phyloP scores from a whole-genome alignment of 257 asterid species.

The Gardenia jasminoides region DNA sequence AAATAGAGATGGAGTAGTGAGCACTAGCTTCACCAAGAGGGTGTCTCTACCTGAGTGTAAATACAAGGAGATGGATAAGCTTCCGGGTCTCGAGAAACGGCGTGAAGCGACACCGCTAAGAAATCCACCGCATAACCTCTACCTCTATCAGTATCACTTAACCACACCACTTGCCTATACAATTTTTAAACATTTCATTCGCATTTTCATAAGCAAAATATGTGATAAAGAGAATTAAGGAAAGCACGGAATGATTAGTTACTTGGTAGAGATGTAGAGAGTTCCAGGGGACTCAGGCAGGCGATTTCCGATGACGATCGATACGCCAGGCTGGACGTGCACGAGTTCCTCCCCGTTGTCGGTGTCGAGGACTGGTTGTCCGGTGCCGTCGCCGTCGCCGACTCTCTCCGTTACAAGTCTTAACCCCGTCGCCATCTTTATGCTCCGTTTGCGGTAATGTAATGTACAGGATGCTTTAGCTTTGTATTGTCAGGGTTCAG shows the following conservation, averaged over 20 bases:
- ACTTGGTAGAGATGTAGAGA: constrained; percentile 83
- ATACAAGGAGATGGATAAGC: constrained; percentile 81
- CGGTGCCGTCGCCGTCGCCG: constrained; percentile 58
- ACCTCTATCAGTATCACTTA: constrained; percentile 68
- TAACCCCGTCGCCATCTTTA: constrained; percentile 60
- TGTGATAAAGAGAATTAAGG: neutral
- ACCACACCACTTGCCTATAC: constrained; percentile 87
- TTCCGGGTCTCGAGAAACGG: constrained; percentile 90
- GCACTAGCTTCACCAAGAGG: neutral
- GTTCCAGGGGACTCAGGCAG: constrained; percentile 71
- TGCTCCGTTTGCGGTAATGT: neutral
- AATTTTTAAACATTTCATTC: constrained; percentile 10
- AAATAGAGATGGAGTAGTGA: neutral
- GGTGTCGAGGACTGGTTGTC: constrained; percentile 56
- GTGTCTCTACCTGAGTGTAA: constrained; percentile 64
- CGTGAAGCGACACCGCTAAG: constrained; percentile 73
- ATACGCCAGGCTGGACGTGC: constrained; percentile 57
- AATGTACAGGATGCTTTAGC: neutral
- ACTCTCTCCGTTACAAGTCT: constrained; percentile 54
- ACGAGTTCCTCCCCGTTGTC: constrained; percentile 66
- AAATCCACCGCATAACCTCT: constrained; percentile 87
- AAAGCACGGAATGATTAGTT: neutral
- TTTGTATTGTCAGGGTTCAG: neutral
- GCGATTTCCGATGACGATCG: constrained; percentile 68
- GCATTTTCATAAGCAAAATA: constrained; percentile 7